Percentiles rank a stretch among this genome's conserved stretches.
Evolutionary conservation across 208 protist species (phyloP).

Genomic region (Naegleria fowleri): DNA sequence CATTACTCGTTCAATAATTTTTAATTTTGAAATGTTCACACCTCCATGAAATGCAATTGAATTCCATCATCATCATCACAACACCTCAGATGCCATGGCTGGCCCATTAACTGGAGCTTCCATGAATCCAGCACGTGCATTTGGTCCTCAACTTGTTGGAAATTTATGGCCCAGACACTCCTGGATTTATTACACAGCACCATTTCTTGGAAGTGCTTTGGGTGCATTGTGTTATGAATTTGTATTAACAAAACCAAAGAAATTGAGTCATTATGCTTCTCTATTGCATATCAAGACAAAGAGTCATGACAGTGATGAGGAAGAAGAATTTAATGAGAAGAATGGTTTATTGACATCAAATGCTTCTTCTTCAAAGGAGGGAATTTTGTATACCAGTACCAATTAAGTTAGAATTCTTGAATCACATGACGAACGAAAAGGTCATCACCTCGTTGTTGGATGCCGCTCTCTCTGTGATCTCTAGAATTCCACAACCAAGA

Average conservation of each 20-base stretch:
- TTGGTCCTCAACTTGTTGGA: not conserved
- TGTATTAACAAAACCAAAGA: not conserved
- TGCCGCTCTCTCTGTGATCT: too few species aligned
- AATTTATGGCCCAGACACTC: not conserved
- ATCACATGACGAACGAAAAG: too few species aligned
- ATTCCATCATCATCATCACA: too few species aligned
- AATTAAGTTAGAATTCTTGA: too few species aligned
- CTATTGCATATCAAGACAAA: not conserved
- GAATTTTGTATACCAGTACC: too few species aligned
- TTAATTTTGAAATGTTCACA: too few species aligned
- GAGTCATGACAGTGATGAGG: not conserved
- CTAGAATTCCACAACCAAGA: too few species aligned
- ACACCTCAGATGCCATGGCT: not conserved
- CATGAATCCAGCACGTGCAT: constrained; percentile 25
- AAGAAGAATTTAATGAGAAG: not conserved
- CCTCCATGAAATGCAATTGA: too few species aligned
- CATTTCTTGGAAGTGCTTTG: not conserved
- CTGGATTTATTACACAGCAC: constrained; percentile 29
- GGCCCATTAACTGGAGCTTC: not conserved
- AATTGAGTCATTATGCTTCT: not conserved
- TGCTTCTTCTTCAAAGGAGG: too few species aligned
- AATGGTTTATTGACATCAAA: too few species aligned
- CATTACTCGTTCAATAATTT: too few species aligned
- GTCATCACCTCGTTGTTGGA: too few species aligned
- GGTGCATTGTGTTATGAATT: constrained; percentile 12